Evolutionary conservation across 495 filamentous ascomycete genomes (phyloP), one percentile per base, ranked within the genome.

Genomic region (Platismatia glauca): DNA sequence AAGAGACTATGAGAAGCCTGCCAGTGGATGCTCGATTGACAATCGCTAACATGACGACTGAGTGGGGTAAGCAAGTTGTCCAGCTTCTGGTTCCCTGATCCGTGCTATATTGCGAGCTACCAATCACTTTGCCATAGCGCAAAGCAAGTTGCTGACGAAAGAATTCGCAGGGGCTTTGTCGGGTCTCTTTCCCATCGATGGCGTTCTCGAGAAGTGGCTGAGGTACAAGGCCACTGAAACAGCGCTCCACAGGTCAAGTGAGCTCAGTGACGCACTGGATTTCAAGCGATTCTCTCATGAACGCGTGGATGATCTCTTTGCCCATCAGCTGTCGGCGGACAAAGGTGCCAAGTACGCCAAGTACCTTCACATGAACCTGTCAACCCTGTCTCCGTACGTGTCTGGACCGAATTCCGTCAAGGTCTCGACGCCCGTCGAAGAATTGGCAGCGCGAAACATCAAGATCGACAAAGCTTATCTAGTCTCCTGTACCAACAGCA

Each of bases 361-460:
- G 71, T 74, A 81, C 35, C 79, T 97, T 13, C 88, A 84, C 68
- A 71, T 86, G 38, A 82, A 95, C 70, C 85, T 96, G 4, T 90
- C 89, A 0, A 90, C 89, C 0, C 81, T 97, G 12, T 86, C 89
- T 2, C 93, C 94, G 1, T 91, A 89, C 64, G 88, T 98, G 9
- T 82, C 93, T 1, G 94, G 94, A 0, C 93, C 94, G 0, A 95
- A 97, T 74, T 92, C 89, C 0, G 91, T 96, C 67, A 97, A 97
- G 74, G 73, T 91, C 11, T 84, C 87, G 0, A 96, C 86, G 0
- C 90, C 94, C 4, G 77, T 96, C 0, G 71, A 75, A 20, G 84
- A 94, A n/a, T 80, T 98, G 7, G 85, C 87, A 66, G 66, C 79
- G 0, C 74, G 89, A 70, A 72, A 86, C 61, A 92, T 97, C 72